Evolutionary conservation across 129 eudicot species (phyloP), one percentile per base, ranked within the genome.

Genomic region (Centaurea solstitialis): DNA sequence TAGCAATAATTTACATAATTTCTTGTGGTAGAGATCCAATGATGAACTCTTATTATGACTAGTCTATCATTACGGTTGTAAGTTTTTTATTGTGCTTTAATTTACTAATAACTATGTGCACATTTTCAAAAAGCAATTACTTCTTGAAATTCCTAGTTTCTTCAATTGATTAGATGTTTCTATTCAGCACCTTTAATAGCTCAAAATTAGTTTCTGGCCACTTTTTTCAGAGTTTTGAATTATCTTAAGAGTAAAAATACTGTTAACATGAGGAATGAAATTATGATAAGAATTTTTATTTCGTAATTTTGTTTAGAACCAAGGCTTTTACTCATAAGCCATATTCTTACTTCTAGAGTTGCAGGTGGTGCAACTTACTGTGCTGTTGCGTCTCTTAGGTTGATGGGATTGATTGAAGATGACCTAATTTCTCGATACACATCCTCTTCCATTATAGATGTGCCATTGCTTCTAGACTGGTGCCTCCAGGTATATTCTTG

Each of bases 301-400:
- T 77, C 43, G 7, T 21, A 21, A 7, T 2, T 40, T 21, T 62
- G 47, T 10, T 43, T 12, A 57, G 24, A 66, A 73, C 78, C 53
- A 43, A 37, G 35, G 70, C 72, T 76, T 66, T 85, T 84, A 78
- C 88, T 90, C 83, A 90, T 80, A 81, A 76, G 86, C 57, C 72
- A 78, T 26, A 26, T 85, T 82, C 80, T 81, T 87, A 72, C 80
- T 80, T 70, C 85, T 92, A 91, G 98, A 85, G 82, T 87, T 79
- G 81, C 99, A 96, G 99, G 99, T 89, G 99, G 99, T 83, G 99
- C 93, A 88, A 96, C 99, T 72, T 96, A 89, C 76, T 96, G 99
- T 70, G 99, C 98, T 79, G 88, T 96, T 80, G 97, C 99, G 21
- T 91, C 99, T 84, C 95, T 96, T 33, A 88, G 85, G 69, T 85